Evolutionary conservation across 805 yeast species (phyloP).

Genomic region (Komagataella pseudopastoris): DNA sequence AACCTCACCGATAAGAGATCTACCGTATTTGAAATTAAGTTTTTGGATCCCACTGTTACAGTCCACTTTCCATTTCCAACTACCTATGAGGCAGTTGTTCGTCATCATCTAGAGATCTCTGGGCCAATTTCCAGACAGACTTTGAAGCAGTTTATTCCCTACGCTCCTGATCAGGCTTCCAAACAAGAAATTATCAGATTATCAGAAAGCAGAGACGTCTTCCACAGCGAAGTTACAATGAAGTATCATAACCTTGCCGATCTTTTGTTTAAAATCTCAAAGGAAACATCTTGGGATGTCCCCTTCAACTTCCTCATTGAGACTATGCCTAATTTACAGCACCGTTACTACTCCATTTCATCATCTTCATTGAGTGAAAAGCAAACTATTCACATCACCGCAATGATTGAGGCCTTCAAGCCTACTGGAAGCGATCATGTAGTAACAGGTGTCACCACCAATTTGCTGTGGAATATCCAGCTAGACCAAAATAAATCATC

Average conservation of each 20-base stretch:
- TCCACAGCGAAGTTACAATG: constrained; percentile 49
- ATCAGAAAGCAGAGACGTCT: constrained; percentile 54
- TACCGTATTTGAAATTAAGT: constrained; percentile 46
- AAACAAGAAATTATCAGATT: constrained; percentile 36
- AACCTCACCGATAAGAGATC: constrained; percentile 40
- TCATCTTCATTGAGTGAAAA: constrained; percentile 76
- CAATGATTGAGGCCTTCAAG: constrained; percentile 69
- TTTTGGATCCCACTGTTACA: constrained; percentile 56
- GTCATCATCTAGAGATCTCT: constrained; percentile 80
- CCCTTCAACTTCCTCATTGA: constrained; percentile 83
- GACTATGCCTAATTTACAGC: constrained; percentile 68
- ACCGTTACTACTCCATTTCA: constrained; percentile 93
- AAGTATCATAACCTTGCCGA: constrained; percentile 66
- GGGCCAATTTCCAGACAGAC: constrained; percentile 92
- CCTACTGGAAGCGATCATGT: constrained; percentile 18
- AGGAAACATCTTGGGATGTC: constrained; percentile 61
- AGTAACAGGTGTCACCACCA: constrained; percentile 86
- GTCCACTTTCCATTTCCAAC: constrained; percentile 61
- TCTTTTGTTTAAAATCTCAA: constrained; percentile 46
- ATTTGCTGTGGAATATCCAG: constrained; percentile 65
- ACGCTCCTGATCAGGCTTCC: constrained; percentile 58
- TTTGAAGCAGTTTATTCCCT: constrained; percentile 56
- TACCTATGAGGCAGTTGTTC: constrained; percentile 75
- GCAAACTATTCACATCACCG: constrained; percentile 68
- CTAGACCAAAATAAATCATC: constrained; percentile 36